These are phyloP conservation scores for Hondaea fermentalgiana DNA, from an alignment of 108 stramenopile species.

Conservation along the genomic window DNA sequence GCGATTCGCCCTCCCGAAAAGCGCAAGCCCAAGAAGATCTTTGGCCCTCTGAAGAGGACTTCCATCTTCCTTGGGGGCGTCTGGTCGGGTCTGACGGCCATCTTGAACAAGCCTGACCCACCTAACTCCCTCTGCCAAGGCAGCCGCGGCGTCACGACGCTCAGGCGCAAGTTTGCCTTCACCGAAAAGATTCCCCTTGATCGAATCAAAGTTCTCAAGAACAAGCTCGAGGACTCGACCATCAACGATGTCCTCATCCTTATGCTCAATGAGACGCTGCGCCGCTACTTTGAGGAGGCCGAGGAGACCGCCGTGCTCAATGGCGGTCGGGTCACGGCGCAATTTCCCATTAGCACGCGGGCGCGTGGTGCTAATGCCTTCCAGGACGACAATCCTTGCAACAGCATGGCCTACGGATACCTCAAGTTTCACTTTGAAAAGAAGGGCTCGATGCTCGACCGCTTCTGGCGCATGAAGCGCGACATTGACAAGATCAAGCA, in stretches of 20 bases:
- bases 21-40: not conserved
- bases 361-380: not conserved
- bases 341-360: not conserved
- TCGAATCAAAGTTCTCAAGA: not conserved
- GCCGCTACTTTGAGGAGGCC: not conserved
- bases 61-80: not conserved
- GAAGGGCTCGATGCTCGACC: not conserved
- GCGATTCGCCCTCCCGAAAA: not conserved
- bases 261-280: not conserved
- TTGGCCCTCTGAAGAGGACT: not conserved
- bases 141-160: not conserved
- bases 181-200: not conserved
- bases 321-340: not conserved
- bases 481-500: not conserved
- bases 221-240: not conserved
- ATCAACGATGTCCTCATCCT: not conserved
- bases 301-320: not conserved
- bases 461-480: not conserved
- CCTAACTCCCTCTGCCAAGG: not conserved
- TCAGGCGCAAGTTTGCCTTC: not conserved
- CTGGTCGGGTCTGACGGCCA: not conserved
- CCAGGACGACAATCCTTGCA: not conserved
- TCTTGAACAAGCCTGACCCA: not conserved
- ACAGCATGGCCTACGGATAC: not conserved
- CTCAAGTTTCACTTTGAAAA: not conserved